phyloP scores from a whole-genome alignment of 257 asterid genomes.

The Phtheirospermum japonicum region DNA sequence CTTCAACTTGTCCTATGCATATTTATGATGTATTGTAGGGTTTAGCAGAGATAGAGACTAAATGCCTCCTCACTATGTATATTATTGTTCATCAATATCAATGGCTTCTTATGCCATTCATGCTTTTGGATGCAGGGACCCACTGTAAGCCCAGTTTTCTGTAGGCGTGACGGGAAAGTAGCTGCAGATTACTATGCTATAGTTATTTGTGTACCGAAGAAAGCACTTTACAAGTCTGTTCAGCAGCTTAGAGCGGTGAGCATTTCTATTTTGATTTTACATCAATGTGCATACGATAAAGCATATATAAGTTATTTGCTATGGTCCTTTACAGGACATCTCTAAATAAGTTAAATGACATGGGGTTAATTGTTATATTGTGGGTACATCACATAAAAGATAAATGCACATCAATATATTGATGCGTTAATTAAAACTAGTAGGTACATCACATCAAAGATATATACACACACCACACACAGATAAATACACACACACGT shows the following conservation, averaged over 20 bases:
- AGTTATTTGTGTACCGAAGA: constrained; percentile 78
- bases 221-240: constrained; percentile 71
- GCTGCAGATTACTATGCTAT: constrained; percentile 65
- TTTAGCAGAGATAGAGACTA: background rate
- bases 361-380: too few relatives aligned
- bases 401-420: too few relatives aligned
- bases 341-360: too few relatives aligned
- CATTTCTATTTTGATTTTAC: constrained; percentile 9
- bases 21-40: background rate
- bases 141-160: constrained; percentile 73
- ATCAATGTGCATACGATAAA: background rate
- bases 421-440: too few relatives aligned
- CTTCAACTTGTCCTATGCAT: constrained; percentile 13
- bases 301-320: background rate
- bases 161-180: constrained; percentile 53
- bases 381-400: too few relatives aligned
- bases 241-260: constrained; percentile 81
- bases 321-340: background rate
- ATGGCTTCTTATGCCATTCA: constrained; percentile 3
- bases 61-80: constrained; percentile 1
- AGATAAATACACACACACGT: too few relatives aligned
- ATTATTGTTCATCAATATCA: background rate
- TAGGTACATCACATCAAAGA: too few relatives aligned
- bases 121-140: constrained; percentile 58
- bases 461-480: too few relatives aligned